Percentiles rank a stretch among this genome's conserved stretches.
Conservation (phyloP, 345 rosid species). For the Eucalyptus regnans region DNA sequence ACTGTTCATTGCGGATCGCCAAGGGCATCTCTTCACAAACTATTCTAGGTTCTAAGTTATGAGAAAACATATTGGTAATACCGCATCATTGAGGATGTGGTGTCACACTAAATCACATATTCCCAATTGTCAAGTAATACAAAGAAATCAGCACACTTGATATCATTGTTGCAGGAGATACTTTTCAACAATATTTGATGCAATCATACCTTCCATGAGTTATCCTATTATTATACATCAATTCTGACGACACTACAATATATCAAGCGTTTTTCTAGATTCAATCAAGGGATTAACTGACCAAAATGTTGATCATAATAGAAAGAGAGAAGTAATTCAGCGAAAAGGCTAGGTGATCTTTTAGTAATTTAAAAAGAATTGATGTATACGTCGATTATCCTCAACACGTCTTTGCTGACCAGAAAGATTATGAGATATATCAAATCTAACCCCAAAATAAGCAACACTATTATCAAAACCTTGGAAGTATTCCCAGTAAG, state of each 20-base stretch:
- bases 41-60: no score
- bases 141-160: no score
- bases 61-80: no score
- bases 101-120: not conserved
- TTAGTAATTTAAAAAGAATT: not conserved
- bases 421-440: conserved; percentile 18
- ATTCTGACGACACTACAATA: not conserved
- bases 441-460: not conserved
- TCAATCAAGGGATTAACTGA: not conserved
- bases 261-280: not conserved
- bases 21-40: not conserved
- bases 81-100: not conserved
- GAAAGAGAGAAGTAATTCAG: not conserved
- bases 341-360: accelerated
- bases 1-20: not conserved
- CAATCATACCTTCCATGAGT: not conserved
- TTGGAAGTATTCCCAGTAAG: conserved; percentile 37
- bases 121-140: no score
- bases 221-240: not conserved
- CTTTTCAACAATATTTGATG: not conserved
- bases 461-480: not conserved
- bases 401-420: conserved; percentile 55
- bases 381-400: conserved; percentile 49
- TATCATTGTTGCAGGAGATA: no score
- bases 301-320: not conserved